Conservation (phyloP, 2,329 filamentous ascomycete species). For the Aspergillus sp. region DNA sequence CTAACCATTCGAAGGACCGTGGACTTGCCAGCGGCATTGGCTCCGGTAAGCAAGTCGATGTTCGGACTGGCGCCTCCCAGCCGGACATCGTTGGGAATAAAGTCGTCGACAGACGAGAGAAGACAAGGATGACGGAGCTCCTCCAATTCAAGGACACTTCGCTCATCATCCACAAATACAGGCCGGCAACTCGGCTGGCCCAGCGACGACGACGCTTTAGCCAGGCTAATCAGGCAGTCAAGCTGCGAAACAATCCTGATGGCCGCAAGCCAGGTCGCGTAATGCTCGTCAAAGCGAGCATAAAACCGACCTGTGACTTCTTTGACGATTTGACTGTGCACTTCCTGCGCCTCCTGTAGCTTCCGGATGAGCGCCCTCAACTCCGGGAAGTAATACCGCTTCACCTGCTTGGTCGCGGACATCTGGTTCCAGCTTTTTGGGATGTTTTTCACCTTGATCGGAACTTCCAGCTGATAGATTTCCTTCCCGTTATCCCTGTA, state of each 20-base stretch:
- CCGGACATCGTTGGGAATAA: constrained; percentile 89
- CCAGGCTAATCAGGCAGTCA: constrained; percentile 87
- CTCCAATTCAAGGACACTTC: constrained; percentile 81
- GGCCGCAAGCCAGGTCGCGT: constrained; percentile 76
- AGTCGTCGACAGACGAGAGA: constrained; percentile 77
- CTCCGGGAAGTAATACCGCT: constrained; percentile 86
- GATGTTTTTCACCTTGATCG: constrained; percentile 69
- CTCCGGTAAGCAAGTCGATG: constrained; percentile 85
- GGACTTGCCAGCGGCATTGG: constrained; percentile 95
- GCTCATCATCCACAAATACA: constrained; percentile 72
- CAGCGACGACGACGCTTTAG: constrained; percentile 73
- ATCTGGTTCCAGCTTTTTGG: constrained; percentile 90
- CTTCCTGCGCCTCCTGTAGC: constrained; percentile 89
- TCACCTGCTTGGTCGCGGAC: constrained; percentile 83
- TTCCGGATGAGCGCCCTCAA: constrained; percentile 73
- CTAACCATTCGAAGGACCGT: constrained; percentile 87
- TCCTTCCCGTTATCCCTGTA: constrained; percentile 89
- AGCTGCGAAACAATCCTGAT: constrained; percentile 84
- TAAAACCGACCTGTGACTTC: constrained; percentile 79
- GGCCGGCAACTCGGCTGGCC: constrained; percentile 85
- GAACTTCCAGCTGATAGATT: constrained; percentile 89
- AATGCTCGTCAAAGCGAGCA: constrained; percentile 77
- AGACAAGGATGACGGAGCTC: constrained; percentile 95
- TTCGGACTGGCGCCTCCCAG: constrained; percentile 74
- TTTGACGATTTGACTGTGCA: constrained; percentile 80